Base-by-base conservation (phyloP, 225 moss, liverwort and hornwort species). In the Pseudisothecium myosuroides region DNA sequence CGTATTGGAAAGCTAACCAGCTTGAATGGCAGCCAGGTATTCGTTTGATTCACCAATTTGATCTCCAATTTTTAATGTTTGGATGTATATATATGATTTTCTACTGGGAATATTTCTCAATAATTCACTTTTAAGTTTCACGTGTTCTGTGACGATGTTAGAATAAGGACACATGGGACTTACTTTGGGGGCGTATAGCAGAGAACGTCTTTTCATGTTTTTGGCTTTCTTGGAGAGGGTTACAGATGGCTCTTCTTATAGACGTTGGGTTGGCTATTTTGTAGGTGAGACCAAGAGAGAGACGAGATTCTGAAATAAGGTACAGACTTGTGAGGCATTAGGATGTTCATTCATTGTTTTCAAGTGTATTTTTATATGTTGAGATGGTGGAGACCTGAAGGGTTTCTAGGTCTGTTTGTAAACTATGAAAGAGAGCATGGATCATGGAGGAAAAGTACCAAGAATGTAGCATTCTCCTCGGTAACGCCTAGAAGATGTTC, bases 261-360 rank as follows among this genome's bases (percentile, higher is more conserved):
- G 66, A 61, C 61, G 31, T 68, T 86, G 91, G 17, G 34, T 63
- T 71, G 83, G 69, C 29, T 60, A 86, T 78, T 90, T 90, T 95
- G 90, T 92, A 98, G 98, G 95, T 98, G 89, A 97, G 95, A 92
- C 92, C 91, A 72, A 96, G 97, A 89, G 98, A 98, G 92, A 95
- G 98, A 91, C 95, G 95, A 94, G 98, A 98, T 90, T 95, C 98
- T 72, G 98, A 98, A 92, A 95, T 98, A 88, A 98, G 98, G 98
- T 98, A 84, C n/a, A 82, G n/a, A 71, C 43, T 72, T n/a, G 71
- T 90, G 74, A 80, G 82, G 60, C 83, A 83, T 66, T 62, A 56
- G 41, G 60, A 65, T 85, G 49, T 45, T 52, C 66, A 65, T 84
- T 82, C 31, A 39, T 77, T 83, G 66, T 82, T 71, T n/a, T 49